Conservation (phyloP, 371 early-diverging fungal species). For the Apophysomyces trapeziformis region DNA sequence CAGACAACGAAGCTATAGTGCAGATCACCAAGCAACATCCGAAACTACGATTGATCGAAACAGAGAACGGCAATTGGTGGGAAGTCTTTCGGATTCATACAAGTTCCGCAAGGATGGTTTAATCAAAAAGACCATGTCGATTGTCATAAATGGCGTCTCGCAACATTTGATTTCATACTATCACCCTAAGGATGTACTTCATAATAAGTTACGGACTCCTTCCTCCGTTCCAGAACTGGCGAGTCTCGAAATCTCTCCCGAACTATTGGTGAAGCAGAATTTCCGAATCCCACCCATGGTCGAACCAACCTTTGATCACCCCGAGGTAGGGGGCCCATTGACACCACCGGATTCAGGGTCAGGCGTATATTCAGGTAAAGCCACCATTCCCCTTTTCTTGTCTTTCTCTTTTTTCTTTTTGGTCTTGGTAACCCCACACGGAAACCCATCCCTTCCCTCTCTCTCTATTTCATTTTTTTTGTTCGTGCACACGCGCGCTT, state of each 20-base stretch:
- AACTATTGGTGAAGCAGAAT: slow-evolving; percentile 54
- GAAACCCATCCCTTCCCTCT: too few species aligned
- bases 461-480: too few species aligned
- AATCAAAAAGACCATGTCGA: slow-evolving; percentile 86
- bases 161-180: slow-evolving; percentile 90
- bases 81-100: slow-evolving; percentile 66
- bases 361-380: slow-evolving; percentile 3
- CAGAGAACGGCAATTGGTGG: slow-evolving; percentile 62
- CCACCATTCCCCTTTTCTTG: background rate
- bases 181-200: slow-evolving; percentile 71
- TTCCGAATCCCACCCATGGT: slow-evolving; percentile 57
- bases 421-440: background rate
- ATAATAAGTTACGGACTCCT: slow-evolving; percentile 62
- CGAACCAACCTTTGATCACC: slow-evolving; percentile 40
- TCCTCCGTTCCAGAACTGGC: slow-evolving; percentile 57
- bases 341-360: slow-evolving; percentile 29
- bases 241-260: slow-evolving; percentile 58
- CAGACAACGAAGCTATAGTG: slow-evolving; percentile 32
- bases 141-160: slow-evolving; percentile 74
- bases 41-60: slow-evolving; percentile 37
- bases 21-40: slow-evolving; percentile 23
- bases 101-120: slow-evolving; percentile 80
- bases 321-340: slow-evolving; percentile 17
- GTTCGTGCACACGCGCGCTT: too few species aligned
- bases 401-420: slow-evolving; percentile 5